phyloP scores from a whole-genome alignment of 257 asterid genomes.

The Schizonepeta tenuifolia region DNA sequence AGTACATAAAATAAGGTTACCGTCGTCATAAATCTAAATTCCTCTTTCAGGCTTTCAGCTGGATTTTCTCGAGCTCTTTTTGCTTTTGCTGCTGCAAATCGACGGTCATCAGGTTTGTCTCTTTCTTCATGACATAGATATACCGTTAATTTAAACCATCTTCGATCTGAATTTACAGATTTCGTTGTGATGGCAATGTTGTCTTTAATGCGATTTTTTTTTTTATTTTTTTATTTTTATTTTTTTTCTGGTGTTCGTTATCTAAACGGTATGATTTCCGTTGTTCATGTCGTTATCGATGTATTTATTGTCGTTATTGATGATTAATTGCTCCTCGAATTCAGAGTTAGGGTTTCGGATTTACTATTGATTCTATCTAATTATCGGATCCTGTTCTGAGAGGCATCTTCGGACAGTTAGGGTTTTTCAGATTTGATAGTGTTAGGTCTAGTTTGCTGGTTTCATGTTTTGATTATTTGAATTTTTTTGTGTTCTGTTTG shows the following conservation, averaged over 20 bases:
- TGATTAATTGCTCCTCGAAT: neutral
- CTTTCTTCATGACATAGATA: neutral
- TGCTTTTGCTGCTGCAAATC: neutral
- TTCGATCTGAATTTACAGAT: neutral
- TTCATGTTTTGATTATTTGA: neutral
- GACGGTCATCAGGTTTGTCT: slow-evolving; percentile 28
- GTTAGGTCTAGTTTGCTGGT: neutral
- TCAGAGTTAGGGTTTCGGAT: slow-evolving; percentile 22
- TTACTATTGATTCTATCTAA: neutral
- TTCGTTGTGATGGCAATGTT: neutral
- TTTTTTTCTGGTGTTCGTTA: neutral
- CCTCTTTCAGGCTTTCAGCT: neutral
- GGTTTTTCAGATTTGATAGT: neutral
- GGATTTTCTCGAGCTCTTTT: slow-evolving; percentile 5
- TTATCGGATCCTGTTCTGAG: neutral
- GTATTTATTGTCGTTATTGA: neutral
- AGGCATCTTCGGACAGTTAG: neutral
- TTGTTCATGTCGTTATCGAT: neutral
- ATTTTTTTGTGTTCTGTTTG: neutral
- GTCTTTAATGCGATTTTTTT: neutral
- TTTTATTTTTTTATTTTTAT: too few species aligned
- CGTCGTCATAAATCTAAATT: neutral
- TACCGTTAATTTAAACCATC: neutral
- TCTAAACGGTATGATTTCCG: neutral
- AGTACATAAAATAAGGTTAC: neutral